These are phyloP conservation scores for Geotrichum cucujoidarum DNA, from an alignment of 1,139 yeast genomes.

Conservation along the genomic window DNA sequence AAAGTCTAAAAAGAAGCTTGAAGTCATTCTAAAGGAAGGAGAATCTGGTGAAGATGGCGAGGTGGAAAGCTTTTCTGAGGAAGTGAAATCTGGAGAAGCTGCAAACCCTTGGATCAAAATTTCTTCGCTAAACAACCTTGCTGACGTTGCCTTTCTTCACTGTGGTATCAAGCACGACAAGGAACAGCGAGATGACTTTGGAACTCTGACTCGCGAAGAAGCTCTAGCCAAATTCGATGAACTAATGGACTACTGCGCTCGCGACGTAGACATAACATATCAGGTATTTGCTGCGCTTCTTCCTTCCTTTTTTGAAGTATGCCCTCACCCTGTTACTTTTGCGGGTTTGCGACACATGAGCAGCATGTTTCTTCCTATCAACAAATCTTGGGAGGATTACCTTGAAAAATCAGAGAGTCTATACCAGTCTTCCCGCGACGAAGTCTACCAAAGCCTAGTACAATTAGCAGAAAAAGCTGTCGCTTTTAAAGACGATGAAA, in stretches of 20 bases:
- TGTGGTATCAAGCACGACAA: conserved; percentile 70
- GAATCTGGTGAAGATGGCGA: conserved; percentile 21
- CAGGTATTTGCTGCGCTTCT: conserved; percentile 62
- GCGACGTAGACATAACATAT: conserved; percentile 74
- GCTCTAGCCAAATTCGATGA: conserved; percentile 53
- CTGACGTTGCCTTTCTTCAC: conserved; percentile 76
- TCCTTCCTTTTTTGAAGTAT: conserved; percentile 59
- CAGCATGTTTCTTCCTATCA: conserved; percentile 75
- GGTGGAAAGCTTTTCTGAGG: conserved; percentile 14
- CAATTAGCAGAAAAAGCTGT: conserved; percentile 60
- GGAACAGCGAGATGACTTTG: conserved; percentile 58
- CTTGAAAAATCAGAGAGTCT: conserved; percentile 61
- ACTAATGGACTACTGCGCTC: conserved; percentile 76
- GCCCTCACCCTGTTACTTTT: conserved; percentile 94
- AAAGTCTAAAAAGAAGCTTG: conserved; percentile 23
- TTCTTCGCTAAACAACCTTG: conserved; percentile 76
- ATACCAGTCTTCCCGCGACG: conserved; percentile 54
- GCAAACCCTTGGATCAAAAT: conserved; percentile 67
- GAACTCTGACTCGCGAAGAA: conserved; percentile 49
- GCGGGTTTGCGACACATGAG: conserved; percentile 79
- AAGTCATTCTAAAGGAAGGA: conserved; percentile 24
- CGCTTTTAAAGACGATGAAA: conserved; percentile 35
- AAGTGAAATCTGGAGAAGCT: conserved; percentile 21
- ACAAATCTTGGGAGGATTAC: conserved; percentile 67
- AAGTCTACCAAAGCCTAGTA: conserved; percentile 56